Evolutionary conservation across 2,329 filamentous ascomycete genomes (phyloP), one percentile per base, ranked within the genome.

Genomic region (Claviceps humidiphila): DNA sequence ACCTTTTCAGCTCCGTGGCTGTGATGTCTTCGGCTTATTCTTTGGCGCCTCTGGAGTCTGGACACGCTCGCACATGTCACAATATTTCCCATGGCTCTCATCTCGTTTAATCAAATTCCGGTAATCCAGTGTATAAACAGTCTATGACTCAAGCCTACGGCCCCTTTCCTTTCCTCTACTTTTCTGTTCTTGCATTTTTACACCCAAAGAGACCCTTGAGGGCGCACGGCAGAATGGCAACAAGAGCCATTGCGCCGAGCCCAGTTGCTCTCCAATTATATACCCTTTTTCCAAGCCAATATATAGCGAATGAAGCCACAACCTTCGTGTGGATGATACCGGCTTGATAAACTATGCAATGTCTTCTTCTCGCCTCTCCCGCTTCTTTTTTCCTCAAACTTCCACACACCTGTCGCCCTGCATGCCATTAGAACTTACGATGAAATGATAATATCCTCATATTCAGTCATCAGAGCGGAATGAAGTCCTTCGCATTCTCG

Each of bases 401-500:
- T 26, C 46, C n/a, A 48, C 37, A 39, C 7, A 16, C 39, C 37
- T 34, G 20, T 24, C 13, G 22, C 34, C 14, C 39, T 11, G 46
- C 46, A 11, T 20, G 46, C 7, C 39, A 48, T 48, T 7, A 48
- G n/a, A 51, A 51, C 42, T 51, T 51, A 51, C 49, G 20, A 30
- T 46, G 22, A 11, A 34, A 34, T 34, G 30, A 34, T 34, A 4
- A 11, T 11, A 34, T 11, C 30, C 4, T 34, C 9, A 34, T 34
- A 34, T 34, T 34, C 5, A 24, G 16, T 14, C 34, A 5, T 52
- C 50, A 72, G 50, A 72, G 63, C 47, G 63, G 61, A 64, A 85
- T 77, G 60, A 75, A 85, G 63, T 84, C 80, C 64, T 76, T 74
- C 59, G 78, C 73, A 58, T 75, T 71, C 53, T 74, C 71, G 63